Evolutionary conservation across 1,284 basidiomycete species (phyloP).

Genomic region (Leccinum griseonigrum): DNA sequence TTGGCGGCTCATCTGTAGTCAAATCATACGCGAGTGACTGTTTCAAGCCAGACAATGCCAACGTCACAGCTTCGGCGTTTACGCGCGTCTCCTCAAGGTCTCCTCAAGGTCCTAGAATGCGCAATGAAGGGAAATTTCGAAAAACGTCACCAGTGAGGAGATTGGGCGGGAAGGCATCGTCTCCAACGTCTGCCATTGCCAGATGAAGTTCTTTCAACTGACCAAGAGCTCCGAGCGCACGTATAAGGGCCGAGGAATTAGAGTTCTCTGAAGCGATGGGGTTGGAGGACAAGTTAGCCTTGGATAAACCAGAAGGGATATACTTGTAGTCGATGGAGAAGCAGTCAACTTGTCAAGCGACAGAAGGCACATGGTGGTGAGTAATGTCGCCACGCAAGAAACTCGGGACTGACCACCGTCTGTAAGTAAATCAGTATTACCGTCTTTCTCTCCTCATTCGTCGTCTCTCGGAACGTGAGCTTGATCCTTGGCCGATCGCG

Average conservation of each 20-base stretch:
- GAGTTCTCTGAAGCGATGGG: slow-evolving; percentile 42
- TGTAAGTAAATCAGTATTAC: slow-evolving; percentile 27
- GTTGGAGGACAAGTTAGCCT: slow-evolving; percentile 52
- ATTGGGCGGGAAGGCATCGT: slow-evolving; percentile 53
- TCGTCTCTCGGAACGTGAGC: slow-evolving; percentile 53
- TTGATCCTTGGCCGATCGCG: slow-evolving; percentile 48
- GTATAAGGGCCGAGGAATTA: slow-evolving; percentile 20
- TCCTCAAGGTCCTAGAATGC: slow-evolving; percentile 39
- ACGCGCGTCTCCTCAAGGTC: slow-evolving; percentile 63
- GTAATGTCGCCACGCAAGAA: neutral
- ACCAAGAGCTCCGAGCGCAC: slow-evolving; percentile 45
- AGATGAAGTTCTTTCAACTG: slow-evolving; percentile 58
- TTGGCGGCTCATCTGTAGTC: slow-evolving; percentile 48
- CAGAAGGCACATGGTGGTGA: slow-evolving; percentile 38
- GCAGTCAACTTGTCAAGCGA: slow-evolving; percentile 56
- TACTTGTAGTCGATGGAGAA: slow-evolving; percentile 47
- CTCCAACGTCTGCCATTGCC: slow-evolving; percentile 53
- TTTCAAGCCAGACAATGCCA: slow-evolving; percentile 43
- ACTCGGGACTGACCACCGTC: slow-evolving; percentile 13
- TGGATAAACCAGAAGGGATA: slow-evolving; percentile 47
- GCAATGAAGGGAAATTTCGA: slow-evolving; percentile 48
- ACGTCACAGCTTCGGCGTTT: slow-evolving; percentile 43
- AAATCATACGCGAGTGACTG: slow-evolving; percentile 54
- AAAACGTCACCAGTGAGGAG: slow-evolving; percentile 34
- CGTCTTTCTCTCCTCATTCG: slow-evolving; percentile 53